Conservation (phyloP, 805 yeast species). For the Candida silvatica region DNA sequence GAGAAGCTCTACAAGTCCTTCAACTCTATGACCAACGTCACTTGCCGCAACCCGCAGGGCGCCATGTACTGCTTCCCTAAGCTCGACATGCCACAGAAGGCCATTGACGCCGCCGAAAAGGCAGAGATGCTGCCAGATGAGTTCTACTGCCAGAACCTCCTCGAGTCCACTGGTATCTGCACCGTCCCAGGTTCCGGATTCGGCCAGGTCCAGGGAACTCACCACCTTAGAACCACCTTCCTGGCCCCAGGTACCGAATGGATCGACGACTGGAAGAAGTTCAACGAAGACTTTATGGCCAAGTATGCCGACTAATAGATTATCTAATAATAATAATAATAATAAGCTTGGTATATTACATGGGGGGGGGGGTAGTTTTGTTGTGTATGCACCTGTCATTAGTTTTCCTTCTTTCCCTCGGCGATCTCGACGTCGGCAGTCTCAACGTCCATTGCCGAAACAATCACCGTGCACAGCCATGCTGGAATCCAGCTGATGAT, state of each 20-base stretch:
- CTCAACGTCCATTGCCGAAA: slow-evolving; percentile 17
- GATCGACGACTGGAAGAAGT: slow-evolving; percentile 68
- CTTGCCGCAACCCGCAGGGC: slow-evolving; percentile 88
- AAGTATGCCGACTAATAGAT: slow-evolving; percentile 30
- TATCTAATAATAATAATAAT: too few relatives aligned
- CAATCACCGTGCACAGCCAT: slow-evolving; percentile 42
- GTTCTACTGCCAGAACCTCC: slow-evolving; percentile 74
- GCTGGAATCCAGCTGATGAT: slow-evolving; percentile 75
- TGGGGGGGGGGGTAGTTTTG: background rate
- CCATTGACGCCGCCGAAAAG: slow-evolving; percentile 51
- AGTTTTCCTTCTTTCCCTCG: slow-evolving; percentile 7
- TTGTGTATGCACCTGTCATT: background rate
- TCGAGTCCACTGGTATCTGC: slow-evolving; percentile 90
- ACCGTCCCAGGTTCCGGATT: slow-evolving; percentile 97
- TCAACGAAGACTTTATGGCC: slow-evolving; percentile 66
- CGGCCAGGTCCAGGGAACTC: slow-evolving; percentile 85
- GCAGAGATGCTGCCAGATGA: slow-evolving; percentile 66
- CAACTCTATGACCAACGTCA: slow-evolving; percentile 67
- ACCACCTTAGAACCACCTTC: slow-evolving; percentile 93
- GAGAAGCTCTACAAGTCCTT: slow-evolving; percentile 60
- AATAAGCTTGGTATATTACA: background rate
- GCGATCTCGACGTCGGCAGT: slow-evolving; percentile 5
- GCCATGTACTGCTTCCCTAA: slow-evolving; percentile 96
- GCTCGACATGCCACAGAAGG: slow-evolving; percentile 55
- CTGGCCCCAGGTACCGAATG: slow-evolving; percentile 92